Conservation (phyloP, 306 rosid genomes). For the Medicago lupulina region DNA sequence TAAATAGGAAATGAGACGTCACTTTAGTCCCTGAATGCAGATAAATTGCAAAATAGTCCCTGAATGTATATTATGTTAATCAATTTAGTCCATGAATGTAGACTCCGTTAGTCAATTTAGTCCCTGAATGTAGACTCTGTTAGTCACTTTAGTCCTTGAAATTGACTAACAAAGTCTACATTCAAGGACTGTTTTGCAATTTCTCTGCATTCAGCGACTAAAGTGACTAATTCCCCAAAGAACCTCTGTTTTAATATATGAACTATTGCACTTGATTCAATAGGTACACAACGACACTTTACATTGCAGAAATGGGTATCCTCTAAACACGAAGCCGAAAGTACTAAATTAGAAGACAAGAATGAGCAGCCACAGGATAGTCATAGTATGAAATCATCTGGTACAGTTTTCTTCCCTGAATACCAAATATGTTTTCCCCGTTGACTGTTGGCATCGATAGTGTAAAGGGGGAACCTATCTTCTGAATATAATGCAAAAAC, state of each 20-base stretch:
- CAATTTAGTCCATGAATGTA: too few relatives aligned
- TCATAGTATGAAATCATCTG: constrained; percentile 41
- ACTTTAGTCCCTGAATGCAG: too few relatives aligned
- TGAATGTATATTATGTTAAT: neutral
- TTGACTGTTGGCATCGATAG: neutral
- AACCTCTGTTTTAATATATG: too few relatives aligned
- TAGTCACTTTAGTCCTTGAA: too few relatives aligned
- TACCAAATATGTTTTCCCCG: constrained; percentile 7
- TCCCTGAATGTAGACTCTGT: too few relatives aligned
- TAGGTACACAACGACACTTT: constrained; percentile 49
- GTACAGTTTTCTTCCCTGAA: constrained; percentile 43
- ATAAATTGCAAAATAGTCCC: too few relatives aligned
- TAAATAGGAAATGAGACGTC: too few relatives aligned
- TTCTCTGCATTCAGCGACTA: too few relatives aligned
- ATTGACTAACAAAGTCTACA: too few relatives aligned
- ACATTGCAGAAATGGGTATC: constrained; percentile 75
- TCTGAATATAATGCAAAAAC: neutral
- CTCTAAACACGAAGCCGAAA: constrained; percentile 48
- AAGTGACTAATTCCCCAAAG: too few relatives aligned
- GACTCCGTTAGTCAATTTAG: too few relatives aligned
- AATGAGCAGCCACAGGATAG: constrained; percentile 56
- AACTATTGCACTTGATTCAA: constrained; percentile 38
- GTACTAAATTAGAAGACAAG: constrained; percentile 32
- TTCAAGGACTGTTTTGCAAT: too few relatives aligned
- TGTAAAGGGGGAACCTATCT: constrained; percentile 3